A percentile compares a stretch with the other conserved stretches of the same genome.
Evolutionary conservation across 2,329 filamentous ascomycete species (phyloP).

Genomic region (Diaporthe eres): DNA sequence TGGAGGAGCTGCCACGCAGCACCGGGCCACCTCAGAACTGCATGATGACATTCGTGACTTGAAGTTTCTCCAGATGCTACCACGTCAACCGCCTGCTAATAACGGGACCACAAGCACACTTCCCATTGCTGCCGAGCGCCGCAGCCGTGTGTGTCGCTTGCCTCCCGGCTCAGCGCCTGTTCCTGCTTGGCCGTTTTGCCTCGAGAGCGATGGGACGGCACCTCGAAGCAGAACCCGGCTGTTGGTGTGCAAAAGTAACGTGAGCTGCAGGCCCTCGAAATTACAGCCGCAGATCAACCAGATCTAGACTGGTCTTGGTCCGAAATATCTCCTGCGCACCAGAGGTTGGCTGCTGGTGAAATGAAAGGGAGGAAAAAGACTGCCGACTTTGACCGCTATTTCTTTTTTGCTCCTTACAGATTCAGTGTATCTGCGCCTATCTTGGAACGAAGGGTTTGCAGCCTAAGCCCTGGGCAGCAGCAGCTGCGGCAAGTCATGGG

Average conservation of each 20-base stretch:
- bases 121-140: conserved; percentile 4
- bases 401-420: conserved; percentile 1
- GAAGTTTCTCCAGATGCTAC: conserved; percentile 30
- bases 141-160: neutral
- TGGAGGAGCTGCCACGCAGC: conserved; percentile 29
- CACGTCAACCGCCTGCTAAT: conserved; percentile 22
- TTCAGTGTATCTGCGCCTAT: conserved; percentile 12
- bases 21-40: conserved; percentile 22
- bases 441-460: conserved; percentile 2
- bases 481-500: conserved; percentile 22
- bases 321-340: conserved; percentile 17
- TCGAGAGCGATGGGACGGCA: conserved; percentile 27
- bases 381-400: conserved; percentile 25
- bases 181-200: conserved; percentile 29
- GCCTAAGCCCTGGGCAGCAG: conserved; percentile 6
- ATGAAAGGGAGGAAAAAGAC: conserved; percentile 13
- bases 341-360: conserved; percentile 12
- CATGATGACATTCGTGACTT: conserved; percentile 27
- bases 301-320: conserved; percentile 30
- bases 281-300: conserved; percentile 28
- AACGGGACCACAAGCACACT: conserved; percentile 10
- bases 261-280: conserved; percentile 32
- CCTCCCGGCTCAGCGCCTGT: conserved; percentile 5
- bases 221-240: conserved; percentile 21
- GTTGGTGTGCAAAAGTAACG: conserved; percentile 30